Percentiles rank a stretch among this genome's conserved stretches.
Evolutionary conservation across 495 filamentous ascomycete species (phyloP).

Genomic region (Daldinia caldariorum): DNA sequence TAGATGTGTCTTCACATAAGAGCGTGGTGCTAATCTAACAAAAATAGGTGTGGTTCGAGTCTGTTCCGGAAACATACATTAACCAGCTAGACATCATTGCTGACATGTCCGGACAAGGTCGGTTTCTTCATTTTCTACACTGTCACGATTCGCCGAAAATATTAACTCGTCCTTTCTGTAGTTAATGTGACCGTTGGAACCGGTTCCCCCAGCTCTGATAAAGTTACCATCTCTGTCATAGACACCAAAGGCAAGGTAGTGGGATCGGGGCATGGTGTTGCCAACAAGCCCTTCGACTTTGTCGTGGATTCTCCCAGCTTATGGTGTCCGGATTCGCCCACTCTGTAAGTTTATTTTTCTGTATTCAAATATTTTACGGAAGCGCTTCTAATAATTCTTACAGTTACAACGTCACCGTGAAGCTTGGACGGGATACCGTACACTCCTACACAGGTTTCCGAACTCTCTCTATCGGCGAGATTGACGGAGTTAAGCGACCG

Average conservation of each 20-base stretch:
- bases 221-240: slow-evolving; percentile 57
- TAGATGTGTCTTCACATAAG: background rate
- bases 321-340: slow-evolving; percentile 70
- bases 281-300: slow-evolving; percentile 63
- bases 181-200: slow-evolving; percentile 63
- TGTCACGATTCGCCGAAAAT: background rate
- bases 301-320: slow-evolving; percentile 59
- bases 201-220: slow-evolving; percentile 34
- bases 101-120: slow-evolving; percentile 69
- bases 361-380: background rate
- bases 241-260: slow-evolving; percentile 49
- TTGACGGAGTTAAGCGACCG: slow-evolving; percentile 68
- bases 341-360: slow-evolving; percentile 47
- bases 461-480: slow-evolving; percentile 61
- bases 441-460: slow-evolving; percentile 74
- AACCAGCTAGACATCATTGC: slow-evolving; percentile 64
- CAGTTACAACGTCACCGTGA: slow-evolving; percentile 68
- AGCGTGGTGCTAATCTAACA: background rate
- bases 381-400: background rate
- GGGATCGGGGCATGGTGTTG: slow-evolving; percentile 43
- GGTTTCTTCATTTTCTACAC: slow-evolving; percentile 11
- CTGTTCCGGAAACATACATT: slow-evolving; percentile 65
- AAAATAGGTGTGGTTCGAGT: slow-evolving; percentile 67
- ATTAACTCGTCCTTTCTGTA: slow-evolving; percentile 46
- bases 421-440: slow-evolving; percentile 63